Evolutionary conservation across 257 asterid species (phyloP).

Genomic region (Solanum ossicruentum): DNA sequence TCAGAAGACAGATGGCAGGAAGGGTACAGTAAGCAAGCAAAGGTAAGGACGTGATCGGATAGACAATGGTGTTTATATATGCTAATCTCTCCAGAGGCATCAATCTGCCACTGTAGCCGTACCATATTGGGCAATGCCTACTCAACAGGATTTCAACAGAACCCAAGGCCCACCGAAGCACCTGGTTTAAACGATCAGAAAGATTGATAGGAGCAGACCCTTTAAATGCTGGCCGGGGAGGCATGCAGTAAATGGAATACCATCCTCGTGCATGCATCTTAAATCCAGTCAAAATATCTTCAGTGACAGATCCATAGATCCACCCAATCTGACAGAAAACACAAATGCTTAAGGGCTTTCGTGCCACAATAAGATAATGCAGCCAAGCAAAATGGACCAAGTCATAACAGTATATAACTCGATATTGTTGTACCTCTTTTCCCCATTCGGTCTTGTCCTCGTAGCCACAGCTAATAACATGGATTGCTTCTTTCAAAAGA

Average conservation of each 20-base stretch:
- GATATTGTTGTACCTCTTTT: constrained; percentile 51
- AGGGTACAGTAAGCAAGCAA: constrained; percentile 76
- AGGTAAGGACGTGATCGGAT: constrained; percentile 81
- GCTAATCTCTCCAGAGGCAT: constrained; percentile 70
- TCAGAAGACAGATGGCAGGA: constrained; percentile 83
- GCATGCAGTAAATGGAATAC: constrained; percentile 83
- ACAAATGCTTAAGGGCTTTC: neutral
- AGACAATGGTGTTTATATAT: constrained; percentile 72
- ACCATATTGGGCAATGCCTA: constrained; percentile 93
- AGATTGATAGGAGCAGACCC: constrained; percentile 96
- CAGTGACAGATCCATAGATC: constrained; percentile 93
- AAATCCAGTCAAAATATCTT: constrained; percentile 87
- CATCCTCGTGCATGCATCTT: constrained; percentile 95
- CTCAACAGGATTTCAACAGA: constrained; percentile 82
- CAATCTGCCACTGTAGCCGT: constrained; percentile 64
- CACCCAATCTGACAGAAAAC: constrained; percentile 60
- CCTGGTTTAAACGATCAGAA: constrained; percentile 91
- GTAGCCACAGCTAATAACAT: constrained; percentile 92
- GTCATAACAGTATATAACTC: neutral
- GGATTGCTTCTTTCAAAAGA: constrained; percentile 93
- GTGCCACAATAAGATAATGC: neutral
- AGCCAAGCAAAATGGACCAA: neutral
- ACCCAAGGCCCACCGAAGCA: constrained; percentile 93
- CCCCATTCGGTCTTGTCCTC: constrained; percentile 99
- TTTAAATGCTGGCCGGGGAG: constrained; percentile 83